Evolutionary conservation across 2,329 filamentous ascomycete species (phyloP).

Genomic region (Pseudodiploospora longispora): DNA sequence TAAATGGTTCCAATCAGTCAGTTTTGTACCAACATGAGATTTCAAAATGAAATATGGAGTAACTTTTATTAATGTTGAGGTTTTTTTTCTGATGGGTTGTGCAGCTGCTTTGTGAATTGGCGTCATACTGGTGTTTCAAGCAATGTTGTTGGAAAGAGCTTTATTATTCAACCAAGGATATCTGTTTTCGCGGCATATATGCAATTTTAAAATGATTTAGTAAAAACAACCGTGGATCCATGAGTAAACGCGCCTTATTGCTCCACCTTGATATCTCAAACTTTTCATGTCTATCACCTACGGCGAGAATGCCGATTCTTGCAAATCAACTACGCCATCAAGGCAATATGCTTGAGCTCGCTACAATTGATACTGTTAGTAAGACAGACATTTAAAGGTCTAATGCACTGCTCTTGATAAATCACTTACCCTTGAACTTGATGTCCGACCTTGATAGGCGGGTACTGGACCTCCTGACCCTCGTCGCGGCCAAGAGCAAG

Average conservation of each 20-base stretch:
- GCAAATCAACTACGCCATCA: slow-evolving; percentile 32
- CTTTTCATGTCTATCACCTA: too few species aligned
- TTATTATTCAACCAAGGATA: too few species aligned
- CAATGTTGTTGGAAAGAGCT: too few species aligned
- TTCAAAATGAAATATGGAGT: too few species aligned
- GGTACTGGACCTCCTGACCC: slow-evolving; percentile 40
- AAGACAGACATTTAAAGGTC: background rate
- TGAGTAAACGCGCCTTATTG: background rate
- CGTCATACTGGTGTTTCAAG: too few species aligned
- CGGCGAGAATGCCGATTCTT: too few species aligned
- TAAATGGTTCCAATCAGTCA: too few species aligned
- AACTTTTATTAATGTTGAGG: too few species aligned
- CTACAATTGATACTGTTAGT: slow-evolving; percentile 16
- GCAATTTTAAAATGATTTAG: background rate
- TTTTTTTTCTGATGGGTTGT: too few species aligned
- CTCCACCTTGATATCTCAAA: background rate
- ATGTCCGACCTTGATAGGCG: slow-evolving; percentile 48
- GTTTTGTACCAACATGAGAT: too few species aligned
- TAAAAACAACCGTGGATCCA: background rate
- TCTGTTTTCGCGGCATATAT: too few species aligned
- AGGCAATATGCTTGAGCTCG: slow-evolving; percentile 45
- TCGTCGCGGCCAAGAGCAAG: slow-evolving; percentile 43
- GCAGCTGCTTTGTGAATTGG: too few species aligned
- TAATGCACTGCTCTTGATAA: background rate
- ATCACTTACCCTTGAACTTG: slow-evolving; percentile 46